Conservation (phyloP, 495 filamentous ascomycete genomes). For the Podospora fimiseda region DNA sequence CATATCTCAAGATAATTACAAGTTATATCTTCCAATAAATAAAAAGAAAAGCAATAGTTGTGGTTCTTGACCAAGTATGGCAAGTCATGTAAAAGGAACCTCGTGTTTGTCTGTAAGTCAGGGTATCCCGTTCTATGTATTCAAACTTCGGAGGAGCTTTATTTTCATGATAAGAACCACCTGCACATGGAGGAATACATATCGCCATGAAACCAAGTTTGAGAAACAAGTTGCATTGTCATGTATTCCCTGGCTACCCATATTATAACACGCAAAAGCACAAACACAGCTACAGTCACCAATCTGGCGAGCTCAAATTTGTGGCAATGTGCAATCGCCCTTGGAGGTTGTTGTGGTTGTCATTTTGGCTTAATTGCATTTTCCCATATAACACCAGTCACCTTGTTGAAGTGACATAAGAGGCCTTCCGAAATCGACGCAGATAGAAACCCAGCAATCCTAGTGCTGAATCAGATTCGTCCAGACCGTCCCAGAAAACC, state of each 20-base stretch:
- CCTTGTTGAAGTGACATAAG: conserved; percentile 42
- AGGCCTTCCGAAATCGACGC: conserved; percentile 48
- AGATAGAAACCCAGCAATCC: conserved; percentile 43
- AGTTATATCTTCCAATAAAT: no score
- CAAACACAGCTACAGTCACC: conserved; percentile 6
- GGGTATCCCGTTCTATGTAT: no score
- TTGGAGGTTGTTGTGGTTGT: conserved; percentile 10
- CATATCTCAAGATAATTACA: not conserved
- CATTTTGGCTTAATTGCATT: conserved; percentile 34
- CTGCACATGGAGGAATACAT: no score
- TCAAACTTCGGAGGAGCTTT: no score
- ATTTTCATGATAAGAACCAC: no score
- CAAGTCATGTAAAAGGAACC: no score
- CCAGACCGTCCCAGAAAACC: conserved; percentile 40
- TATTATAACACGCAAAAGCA: not conserved
- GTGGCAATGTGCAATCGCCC: conserved; percentile 11
- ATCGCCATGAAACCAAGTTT: no score
- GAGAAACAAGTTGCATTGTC: not conserved
- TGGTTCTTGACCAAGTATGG: no score
- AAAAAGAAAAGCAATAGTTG: not conserved
- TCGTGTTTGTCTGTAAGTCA: no score
- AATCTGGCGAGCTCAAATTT: not conserved
- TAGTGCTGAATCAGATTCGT: conserved; percentile 43
- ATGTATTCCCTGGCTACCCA: conserved; percentile 1
- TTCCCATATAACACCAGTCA: conserved; percentile 43